A percentile compares a stretch with the other conserved stretches of the same genome.
These are phyloP conservation scores for Pichia sp. DNA, from an alignment of 1,139 yeast genomes.

Conservation along the genomic window DNA sequence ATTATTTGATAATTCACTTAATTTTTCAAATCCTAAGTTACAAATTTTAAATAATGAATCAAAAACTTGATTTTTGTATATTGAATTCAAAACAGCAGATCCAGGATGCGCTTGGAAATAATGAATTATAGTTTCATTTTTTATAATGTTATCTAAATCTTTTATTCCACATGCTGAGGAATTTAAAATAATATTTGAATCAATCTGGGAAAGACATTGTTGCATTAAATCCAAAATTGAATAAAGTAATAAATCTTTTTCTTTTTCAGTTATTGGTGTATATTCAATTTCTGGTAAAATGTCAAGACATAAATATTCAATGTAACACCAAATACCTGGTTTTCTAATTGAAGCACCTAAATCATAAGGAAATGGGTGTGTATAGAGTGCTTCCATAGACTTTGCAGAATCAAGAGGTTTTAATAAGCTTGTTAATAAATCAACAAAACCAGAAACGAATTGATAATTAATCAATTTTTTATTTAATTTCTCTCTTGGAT, in stretches of 20 bases:
- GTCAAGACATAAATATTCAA: slow-evolving; percentile 64
- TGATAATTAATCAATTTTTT: slow-evolving; percentile 10
- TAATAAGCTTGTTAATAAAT: slow-evolving; percentile 41
- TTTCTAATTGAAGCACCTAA: slow-evolving; percentile 59
- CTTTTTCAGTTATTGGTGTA: slow-evolving; percentile 30
- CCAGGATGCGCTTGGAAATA: slow-evolving; percentile 61
- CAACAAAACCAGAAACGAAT: slow-evolving; percentile 45
- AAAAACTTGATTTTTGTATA: slow-evolving; percentile 55
- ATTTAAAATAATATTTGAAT: slow-evolving; percentile 53
- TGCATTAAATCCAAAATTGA: slow-evolving; percentile 47
- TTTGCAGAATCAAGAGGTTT: slow-evolving; percentile 27
- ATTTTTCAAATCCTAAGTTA: slow-evolving; percentile 49
- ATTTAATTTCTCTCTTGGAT: slow-evolving; percentile 27
- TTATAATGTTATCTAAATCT: slow-evolving; percentile 46
- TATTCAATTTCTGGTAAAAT: slow-evolving; percentile 47
- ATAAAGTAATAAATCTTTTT: slow-evolving; percentile 44
- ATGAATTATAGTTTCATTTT: slow-evolving; percentile 31
- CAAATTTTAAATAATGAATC: slow-evolving; percentile 50
- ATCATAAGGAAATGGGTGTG: slow-evolving; percentile 54
- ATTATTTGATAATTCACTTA: slow-evolving; percentile 36
- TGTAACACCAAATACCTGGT: slow-evolving; percentile 72
- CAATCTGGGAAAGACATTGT: slow-evolving; percentile 52
- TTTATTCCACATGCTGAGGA: slow-evolving; percentile 42
- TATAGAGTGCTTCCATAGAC: slow-evolving; percentile 34
- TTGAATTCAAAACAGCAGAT: slow-evolving; percentile 51